Evolutionary conservation across 331 rosid species (phyloP).

Genomic region (Pyracantha coccinea): DNA sequence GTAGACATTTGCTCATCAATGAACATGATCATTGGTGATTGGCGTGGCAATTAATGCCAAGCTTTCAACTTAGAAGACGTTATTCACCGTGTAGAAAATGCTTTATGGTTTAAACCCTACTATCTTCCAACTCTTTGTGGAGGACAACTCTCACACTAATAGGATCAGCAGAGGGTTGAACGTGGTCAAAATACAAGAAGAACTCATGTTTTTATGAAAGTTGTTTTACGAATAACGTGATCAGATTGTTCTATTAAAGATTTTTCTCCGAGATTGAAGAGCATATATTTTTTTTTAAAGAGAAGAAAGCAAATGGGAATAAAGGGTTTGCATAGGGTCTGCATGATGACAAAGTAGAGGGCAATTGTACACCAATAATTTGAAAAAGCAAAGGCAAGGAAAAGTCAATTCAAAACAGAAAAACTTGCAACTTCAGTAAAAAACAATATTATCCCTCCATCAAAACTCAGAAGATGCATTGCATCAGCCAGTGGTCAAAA

Average conservation of each 20-base stretch:
- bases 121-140: neutral
- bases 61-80: too few species aligned
- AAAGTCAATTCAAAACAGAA: conserved; percentile 52
- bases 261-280: too few species aligned
- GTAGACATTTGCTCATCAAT: neutral
- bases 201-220: too few species aligned
- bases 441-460: too few species aligned
- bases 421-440: conserved; percentile 24
- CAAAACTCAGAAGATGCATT: neutral
- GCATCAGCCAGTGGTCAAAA: too few species aligned
- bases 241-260: rapidly evolving
- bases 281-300: too few species aligned
- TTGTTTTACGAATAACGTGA: too few species aligned
- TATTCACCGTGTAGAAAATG: too few species aligned
- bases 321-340: neutral
- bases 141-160: neutral
- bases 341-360: conserved; percentile 3
- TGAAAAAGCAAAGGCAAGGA: conserved; percentile 28
- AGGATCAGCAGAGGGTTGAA: too few species aligned
- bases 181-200: too few species aligned
- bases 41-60: too few species aligned
- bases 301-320: too few species aligned
- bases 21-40: neutral
- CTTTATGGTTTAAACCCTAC: neutral
- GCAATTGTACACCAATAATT: conserved; percentile 36